Conservation (phyloP, 495 filamentous ascomycete genomes). For the Aspergillus cristatus region DNA sequence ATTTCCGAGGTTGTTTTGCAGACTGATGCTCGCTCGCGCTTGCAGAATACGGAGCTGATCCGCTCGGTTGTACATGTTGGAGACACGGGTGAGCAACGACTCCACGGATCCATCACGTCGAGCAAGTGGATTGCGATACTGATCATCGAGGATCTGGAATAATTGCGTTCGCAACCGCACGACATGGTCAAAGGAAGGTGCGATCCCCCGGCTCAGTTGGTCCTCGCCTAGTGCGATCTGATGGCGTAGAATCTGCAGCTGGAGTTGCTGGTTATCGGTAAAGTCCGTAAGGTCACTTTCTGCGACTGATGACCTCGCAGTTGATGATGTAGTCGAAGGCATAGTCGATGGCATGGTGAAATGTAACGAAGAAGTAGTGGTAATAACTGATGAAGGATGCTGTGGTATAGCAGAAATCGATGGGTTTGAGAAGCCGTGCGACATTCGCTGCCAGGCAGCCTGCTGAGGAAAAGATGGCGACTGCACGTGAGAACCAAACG, state of each 20-base stretch:
- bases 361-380: constrained; percentile 3
- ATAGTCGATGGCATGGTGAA: not conserved
- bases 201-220: constrained; percentile 28
- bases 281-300: no score
- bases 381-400: constrained; percentile 5
- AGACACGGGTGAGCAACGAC: constrained; percentile 18
- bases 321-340: constrained; percentile 5
- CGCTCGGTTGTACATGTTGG: constrained; percentile 20
- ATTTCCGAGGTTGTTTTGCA: constrained; percentile 2
- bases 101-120: constrained; percentile 15
- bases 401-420: constrained; percentile 2
- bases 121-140: constrained; percentile 13
- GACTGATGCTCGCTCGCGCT: constrained; percentile 6
- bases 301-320: not conserved
- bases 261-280: constrained; percentile 4
- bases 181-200: constrained; percentile 21
- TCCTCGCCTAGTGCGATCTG: constrained; percentile 29
- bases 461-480: constrained; percentile 13
- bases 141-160: constrained; percentile 21
- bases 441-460: constrained; percentile 11
- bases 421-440: constrained; percentile 12
- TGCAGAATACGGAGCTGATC: constrained; percentile 17
- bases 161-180: constrained; percentile 25
- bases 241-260: constrained; percentile 17
- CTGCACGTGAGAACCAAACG: constrained; percentile 4